Conservation (phyloP, 2,329 filamentous ascomycete genomes). For the Fusarium vanettenii region DNA sequence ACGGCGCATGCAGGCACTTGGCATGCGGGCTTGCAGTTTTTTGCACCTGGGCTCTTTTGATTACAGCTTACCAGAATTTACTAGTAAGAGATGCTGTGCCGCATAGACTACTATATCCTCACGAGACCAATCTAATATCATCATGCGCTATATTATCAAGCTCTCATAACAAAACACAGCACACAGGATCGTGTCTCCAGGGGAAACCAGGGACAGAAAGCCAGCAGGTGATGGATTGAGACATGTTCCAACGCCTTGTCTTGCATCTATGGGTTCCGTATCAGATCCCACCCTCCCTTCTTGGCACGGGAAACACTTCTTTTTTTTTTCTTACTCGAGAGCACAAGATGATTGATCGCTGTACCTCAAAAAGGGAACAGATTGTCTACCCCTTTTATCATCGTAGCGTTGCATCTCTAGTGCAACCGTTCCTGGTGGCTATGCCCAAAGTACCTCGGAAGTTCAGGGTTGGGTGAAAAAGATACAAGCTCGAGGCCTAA, state of each 20-base stretch:
- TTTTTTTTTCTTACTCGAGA: background rate
- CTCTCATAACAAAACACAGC: background rate
- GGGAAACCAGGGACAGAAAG: constrained; percentile 12
- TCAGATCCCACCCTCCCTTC: constrained; percentile 17
- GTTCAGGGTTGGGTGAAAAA: background rate
- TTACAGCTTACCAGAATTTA: background rate
- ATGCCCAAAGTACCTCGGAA: constrained; percentile 11
- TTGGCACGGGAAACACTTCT: background rate
- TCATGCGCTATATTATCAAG: background rate
- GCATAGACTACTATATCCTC: background rate
- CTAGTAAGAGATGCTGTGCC: background rate
- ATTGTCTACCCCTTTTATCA: constrained; percentile 1
- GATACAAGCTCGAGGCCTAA: background rate
- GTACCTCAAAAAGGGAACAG: background rate
- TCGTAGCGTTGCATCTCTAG: background rate
- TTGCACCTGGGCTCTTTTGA: background rate
- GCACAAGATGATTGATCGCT: background rate
- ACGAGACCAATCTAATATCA: background rate
- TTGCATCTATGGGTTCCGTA: constrained; percentile 12
- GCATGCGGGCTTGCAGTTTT: background rate
- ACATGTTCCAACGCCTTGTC: constrained; percentile 28
- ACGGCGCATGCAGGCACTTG: background rate
- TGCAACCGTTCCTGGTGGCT: background rate
- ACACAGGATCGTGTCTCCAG: constrained; percentile 28
- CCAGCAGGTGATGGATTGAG: constrained; percentile 3